Percentiles rank a stretch among this genome's conserved stretches.
phyloP scores from a whole-genome alignment of 768 basidiomycete genomes.

The Xanthoconium stramineum region DNA sequence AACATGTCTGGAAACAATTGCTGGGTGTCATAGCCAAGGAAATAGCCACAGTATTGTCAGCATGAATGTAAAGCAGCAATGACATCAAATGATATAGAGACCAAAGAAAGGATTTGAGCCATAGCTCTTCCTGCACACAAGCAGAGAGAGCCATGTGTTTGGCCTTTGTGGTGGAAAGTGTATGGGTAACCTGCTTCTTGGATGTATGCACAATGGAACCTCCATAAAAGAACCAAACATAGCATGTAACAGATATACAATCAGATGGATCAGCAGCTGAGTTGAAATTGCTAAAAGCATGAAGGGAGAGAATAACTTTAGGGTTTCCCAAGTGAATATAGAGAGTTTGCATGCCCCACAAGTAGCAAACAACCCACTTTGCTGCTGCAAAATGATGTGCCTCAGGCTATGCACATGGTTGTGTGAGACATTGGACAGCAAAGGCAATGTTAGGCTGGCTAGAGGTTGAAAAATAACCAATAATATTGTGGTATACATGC shows the following conservation, averaged over 20 bases:
- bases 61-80: not conserved
- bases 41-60: not conserved
- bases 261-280: not conserved
- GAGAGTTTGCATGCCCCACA: not conserved
- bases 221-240: not conserved
- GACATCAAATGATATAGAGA: fast-evolving
- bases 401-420: not conserved
- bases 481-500: not conserved
- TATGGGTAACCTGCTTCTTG: not conserved
- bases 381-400: not conserved
- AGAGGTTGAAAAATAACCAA: not conserved
- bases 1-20: not conserved
- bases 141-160: not conserved
- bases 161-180: not conserved
- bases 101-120: not conserved
- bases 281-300: not conserved
- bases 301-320: not conserved
- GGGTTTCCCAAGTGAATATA: not conserved
- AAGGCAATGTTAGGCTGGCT: not conserved
- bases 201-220: not conserved
- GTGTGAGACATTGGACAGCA: not conserved
- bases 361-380: not conserved
- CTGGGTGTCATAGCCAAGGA: not conserved
- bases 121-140: not conserved
- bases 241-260: not conserved